A percentile compares a stretch with the other conserved stretches of the same genome.
Conservation (phyloP, 257 asterid species). For the Lantana camara region DNA sequence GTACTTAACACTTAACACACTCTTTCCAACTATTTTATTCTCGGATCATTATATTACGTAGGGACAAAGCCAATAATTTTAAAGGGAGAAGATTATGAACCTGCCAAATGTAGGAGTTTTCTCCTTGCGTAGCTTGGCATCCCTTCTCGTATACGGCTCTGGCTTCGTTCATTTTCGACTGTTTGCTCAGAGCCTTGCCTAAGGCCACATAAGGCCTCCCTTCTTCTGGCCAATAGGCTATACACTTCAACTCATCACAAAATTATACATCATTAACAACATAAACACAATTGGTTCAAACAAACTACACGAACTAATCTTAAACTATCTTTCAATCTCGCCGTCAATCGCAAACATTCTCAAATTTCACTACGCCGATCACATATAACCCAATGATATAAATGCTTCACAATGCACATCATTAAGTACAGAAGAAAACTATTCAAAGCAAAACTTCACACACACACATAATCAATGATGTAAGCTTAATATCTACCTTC, state of each 20-base stretch:
- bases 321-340: too few relatives aligned
- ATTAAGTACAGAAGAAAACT: too few relatives aligned
- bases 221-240: conserved; percentile 91
- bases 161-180: conserved; percentile 73
- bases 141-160: conserved; percentile 90
- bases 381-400: too few relatives aligned
- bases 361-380: too few relatives aligned
- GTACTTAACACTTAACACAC: neutral
- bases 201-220: conserved; percentile 95
- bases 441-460: too few relatives aligned
- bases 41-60: neutral
- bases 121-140: conserved; percentile 97
- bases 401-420: too few relatives aligned
- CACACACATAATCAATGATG: neutral
- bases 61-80: too few relatives aligned
- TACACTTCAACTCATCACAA: conserved; percentile 63
- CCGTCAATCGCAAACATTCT: too few relatives aligned
- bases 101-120: conserved; percentile 98
- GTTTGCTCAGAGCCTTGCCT: conserved; percentile 76
- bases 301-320: conserved; percentile 10
- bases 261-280: conserved; percentile 8
- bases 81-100: conserved; percentile 37
- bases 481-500: conserved; percentile 44
- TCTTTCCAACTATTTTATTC: neutral
- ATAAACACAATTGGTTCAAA: neutral